Evolutionary conservation across 73 alveolate species (phyloP).

Genomic region (Tetrahymena thermophila): DNA sequence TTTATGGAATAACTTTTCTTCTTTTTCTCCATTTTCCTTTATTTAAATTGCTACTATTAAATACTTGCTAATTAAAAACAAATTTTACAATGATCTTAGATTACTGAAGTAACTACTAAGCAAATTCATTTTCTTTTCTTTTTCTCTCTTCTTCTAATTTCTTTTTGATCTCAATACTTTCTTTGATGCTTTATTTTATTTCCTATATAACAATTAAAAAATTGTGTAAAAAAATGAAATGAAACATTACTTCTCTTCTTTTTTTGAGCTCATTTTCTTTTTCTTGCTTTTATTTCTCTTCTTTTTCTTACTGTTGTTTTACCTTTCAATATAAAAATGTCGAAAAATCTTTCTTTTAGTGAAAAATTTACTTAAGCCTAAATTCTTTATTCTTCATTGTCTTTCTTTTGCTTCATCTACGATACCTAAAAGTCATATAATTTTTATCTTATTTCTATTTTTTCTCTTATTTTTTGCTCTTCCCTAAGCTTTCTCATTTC

Average conservation of each 20-base stretch:
- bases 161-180: not conserved
- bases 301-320: not conserved
- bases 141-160: not conserved
- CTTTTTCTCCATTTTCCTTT: not conserved
- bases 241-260: not conserved
- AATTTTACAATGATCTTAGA: not conserved
- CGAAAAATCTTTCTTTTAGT: no score
- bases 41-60: not conserved
- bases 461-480: not conserved
- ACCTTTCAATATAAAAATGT: not conserved
- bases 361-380: not conserved
- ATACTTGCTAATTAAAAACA: not conserved
- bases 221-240: no score
- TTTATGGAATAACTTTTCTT: not conserved
- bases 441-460: not conserved
- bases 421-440: not conserved
- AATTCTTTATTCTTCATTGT: not conserved
- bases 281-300: not conserved
- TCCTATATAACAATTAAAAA: not conserved
- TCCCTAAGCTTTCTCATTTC: not conserved
- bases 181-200: not conserved
- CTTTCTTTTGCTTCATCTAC: not conserved
- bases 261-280: not conserved
- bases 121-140: not conserved
- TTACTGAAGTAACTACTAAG: not conserved